Evolutionary conservation across 2,329 filamentous ascomycete genomes (phyloP).

Genomic region (Trichoderma brevicompactum): DNA sequence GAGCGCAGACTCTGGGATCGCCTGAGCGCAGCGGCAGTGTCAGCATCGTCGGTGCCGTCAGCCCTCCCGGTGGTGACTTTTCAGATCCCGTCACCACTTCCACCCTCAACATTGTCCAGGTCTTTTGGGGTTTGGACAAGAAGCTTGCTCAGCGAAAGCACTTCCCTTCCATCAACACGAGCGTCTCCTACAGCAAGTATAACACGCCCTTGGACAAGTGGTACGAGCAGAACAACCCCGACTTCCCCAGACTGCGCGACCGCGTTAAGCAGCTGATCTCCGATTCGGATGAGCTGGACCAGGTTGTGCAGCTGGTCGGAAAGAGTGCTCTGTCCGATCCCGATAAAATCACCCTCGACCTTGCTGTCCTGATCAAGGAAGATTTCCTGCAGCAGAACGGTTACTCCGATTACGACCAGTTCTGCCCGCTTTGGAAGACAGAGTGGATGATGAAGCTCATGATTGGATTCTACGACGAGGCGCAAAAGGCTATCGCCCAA

Average conservation of each 20-base stretch:
- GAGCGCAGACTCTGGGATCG: constrained; percentile 81
- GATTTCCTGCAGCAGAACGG: constrained; percentile 99
- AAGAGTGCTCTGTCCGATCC: constrained; percentile 95
- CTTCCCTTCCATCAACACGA: constrained; percentile 98
- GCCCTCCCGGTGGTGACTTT: constrained; percentile 97
- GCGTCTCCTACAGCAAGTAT: constrained; percentile 96
- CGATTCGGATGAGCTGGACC: constrained; percentile 95
- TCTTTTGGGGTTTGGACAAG: constrained; percentile 99
- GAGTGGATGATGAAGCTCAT: constrained; percentile 99
- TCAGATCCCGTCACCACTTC: constrained; percentile 95
- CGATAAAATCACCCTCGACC: constrained; percentile 97
- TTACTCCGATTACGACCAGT: constrained; percentile 98
- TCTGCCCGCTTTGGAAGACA: constrained; percentile 99
- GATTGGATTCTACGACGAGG: constrained; percentile 97
- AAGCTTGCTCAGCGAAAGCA: constrained; percentile 99
- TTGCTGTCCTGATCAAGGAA: constrained; percentile 91
- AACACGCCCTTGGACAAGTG: constrained; percentile 84
- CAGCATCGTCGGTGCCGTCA: constrained; percentile 97
- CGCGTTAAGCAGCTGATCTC: constrained; percentile 92
- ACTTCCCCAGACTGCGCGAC: constrained; percentile 91
- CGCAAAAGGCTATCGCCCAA: constrained; percentile 90
- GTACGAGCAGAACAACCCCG: constrained; percentile 91
- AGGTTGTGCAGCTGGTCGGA: constrained; percentile 97
- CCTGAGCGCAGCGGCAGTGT: constrained; percentile 89
- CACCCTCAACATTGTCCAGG: constrained; percentile 95